Percentiles rank a stretch among this genome's conserved stretches.
Evolutionary conservation across 106 monocot genomes (phyloP).

Genomic region (Dendrobium officinale): DNA sequence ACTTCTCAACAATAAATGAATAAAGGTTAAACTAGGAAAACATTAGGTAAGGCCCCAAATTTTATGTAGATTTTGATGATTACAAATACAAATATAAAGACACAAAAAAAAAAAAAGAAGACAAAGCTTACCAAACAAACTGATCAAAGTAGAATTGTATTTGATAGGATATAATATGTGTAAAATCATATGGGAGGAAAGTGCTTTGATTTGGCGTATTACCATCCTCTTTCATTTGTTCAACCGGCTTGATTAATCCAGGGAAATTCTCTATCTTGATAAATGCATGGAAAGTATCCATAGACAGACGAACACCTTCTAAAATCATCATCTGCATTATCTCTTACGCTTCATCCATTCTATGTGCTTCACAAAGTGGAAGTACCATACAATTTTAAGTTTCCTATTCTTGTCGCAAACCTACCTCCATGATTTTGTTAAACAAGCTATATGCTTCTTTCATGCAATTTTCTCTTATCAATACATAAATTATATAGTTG

Average conservation of each 20-base stretch:
- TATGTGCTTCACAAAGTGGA: constrained; percentile 28
- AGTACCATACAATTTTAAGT: constrained; percentile 62
- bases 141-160: too few species aligned
- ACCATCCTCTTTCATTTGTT: constrained; percentile 50
- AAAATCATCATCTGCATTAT: constrained; percentile 56
- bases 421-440: constrained; percentile 47
- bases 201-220: constrained; percentile 40
- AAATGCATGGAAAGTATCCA: constrained; percentile 74
- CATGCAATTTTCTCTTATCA: constrained; percentile 62
- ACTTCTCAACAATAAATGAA: too few species aligned
- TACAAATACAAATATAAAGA: too few species aligned
- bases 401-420: constrained; percentile 41
- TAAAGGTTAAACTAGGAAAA: too few species aligned
- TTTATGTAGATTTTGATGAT: too few species aligned
- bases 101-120: neutral
- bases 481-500: constrained; percentile 68
- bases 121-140: constrained; percentile 10
- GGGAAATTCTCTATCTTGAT: constrained; percentile 38
- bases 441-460: constrained; percentile 51
- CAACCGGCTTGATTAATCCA: constrained; percentile 40
- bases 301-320: constrained; percentile 40
- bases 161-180: too few species aligned
- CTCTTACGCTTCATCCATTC: constrained; percentile 53
- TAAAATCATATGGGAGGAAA: constrained; percentile 25
- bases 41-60: too few species aligned